phyloP scores from a whole-genome alignment of 805 yeast genomes.

The Candida bentonensis region DNA sequence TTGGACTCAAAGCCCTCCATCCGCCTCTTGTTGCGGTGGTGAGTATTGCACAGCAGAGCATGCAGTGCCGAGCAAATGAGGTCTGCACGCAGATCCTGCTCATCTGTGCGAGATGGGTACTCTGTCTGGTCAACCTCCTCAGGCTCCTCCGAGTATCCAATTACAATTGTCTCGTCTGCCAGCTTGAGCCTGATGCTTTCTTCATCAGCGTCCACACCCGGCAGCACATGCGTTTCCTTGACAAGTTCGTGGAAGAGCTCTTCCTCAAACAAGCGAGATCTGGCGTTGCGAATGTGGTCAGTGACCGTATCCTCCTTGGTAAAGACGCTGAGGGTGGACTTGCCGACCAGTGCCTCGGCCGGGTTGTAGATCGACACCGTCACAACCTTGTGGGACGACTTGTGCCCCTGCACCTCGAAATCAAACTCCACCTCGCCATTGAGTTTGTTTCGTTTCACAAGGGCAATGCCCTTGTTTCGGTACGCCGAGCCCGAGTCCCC shows the following conservation, averaged over 20 bases:
- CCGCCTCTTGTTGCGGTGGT: conserved; percentile 24
- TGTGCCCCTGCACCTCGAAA: not conserved
- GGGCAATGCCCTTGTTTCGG: conserved; percentile 62
- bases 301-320: not conserved
- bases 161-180: conserved; percentile 52
- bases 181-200: conserved; percentile 54
- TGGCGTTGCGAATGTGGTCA: conserved; percentile 49
- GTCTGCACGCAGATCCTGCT: conserved; percentile 34
- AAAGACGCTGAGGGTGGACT: not conserved
- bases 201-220: conserved; percentile 52
- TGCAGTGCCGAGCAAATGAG: conserved; percentile 39
- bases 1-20: conserved; percentile 9
- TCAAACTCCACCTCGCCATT: not conserved
- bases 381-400: not conserved
- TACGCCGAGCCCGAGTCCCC: conserved; percentile 81
- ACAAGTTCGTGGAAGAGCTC: conserved; percentile 69
- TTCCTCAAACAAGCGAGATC: conserved; percentile 73
- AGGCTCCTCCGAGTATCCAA: conserved; percentile 42
- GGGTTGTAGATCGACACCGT: not conserved
- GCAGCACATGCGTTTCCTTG: conserved; percentile 58
- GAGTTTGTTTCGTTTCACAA: conserved; percentile 34
- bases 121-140: conserved; percentile 23
- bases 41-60: conserved; percentile 48
- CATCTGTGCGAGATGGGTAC: conserved; percentile 21
- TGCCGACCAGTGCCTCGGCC: not conserved